Base-by-base conservation (phyloP, 345 rosid genomes). In the Physaria fendleri region DNA sequence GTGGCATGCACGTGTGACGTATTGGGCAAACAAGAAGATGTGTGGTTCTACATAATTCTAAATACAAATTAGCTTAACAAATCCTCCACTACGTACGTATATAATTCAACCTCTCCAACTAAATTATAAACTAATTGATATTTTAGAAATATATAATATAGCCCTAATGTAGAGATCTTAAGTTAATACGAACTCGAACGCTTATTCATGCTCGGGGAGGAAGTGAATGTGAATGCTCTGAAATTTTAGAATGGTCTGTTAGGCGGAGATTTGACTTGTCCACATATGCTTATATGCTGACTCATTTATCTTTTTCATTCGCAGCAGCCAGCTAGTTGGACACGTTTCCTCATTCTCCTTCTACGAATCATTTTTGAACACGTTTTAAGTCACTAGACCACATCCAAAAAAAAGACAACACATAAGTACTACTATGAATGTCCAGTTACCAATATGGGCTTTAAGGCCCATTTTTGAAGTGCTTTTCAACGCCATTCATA, bases 221-320 rank as follows among this genome's bases (percentile, higher is more conserved):
- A 8, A 95, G 97, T 52, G 95, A 82, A 35, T 71, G 85, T 33
- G 96, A 90, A 66, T 38, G 24, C 35, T 22, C 10, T 25, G n/a
- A n/a, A n/a, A n/a, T n/a, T n/a, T n/a, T n/a, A n/a, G 47, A 48
- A 29, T 50, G 46, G 65, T 59, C 24, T 47, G 49, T 27, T 48
- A 47, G 57, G 38, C 23, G 12, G 30, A 59, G 59, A 30, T 59
- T 68, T 59, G 72, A 68, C 72, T 50, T 59, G 10, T 46, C 23
- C 64, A 39, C 51, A 16, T n/a, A n/a, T n/a, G n/a, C n/a, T 30
- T 30, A 30, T 3, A 48, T 57, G 64, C 43, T 40, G 59, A 66
- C 44, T 57, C 55, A 33, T 28, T 57, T 47, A 33, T 28, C 39
- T 58, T 64, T 51, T 64, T 11, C 63, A 27, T 41, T 29, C 56